Conservation (phyloP, 306 rosid species). For the Cotoneaster glaucophyllus region DNA sequence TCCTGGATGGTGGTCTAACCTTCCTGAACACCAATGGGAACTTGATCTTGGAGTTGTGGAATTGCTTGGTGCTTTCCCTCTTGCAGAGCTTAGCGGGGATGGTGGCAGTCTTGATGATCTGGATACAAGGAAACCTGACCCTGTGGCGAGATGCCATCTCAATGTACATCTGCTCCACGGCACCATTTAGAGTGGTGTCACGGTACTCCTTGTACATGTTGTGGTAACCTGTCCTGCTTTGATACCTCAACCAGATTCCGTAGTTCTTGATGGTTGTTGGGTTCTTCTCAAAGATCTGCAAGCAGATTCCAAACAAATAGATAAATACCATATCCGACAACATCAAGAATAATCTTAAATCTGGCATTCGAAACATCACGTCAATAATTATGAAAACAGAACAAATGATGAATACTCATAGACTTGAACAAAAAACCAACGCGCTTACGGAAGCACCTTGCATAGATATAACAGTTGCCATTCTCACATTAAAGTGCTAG, state of each 20-base stretch:
- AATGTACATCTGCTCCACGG: slow-evolving; percentile 66
- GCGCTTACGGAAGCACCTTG: not conserved
- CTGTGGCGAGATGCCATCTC: slow-evolving; percentile 96
- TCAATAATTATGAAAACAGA: not conserved
- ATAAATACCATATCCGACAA: not conserved
- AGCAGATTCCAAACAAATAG: not conserved
- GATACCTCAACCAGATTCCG: slow-evolving; percentile 84
- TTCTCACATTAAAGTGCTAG: not conserved
- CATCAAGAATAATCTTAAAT: not conserved
- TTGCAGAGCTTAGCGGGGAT: slow-evolving; percentile 82
- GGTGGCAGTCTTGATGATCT: slow-evolving; percentile 82
- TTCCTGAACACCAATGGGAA: slow-evolving; percentile 83
- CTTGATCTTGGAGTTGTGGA: slow-evolving; percentile 82
- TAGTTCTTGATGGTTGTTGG: slow-evolving; percentile 81
- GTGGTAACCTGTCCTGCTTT: slow-evolving; percentile 89
- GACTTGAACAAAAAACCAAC: too few relatives aligned
- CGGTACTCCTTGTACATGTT: slow-evolving; percentile 93
- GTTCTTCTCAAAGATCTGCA: slow-evolving; percentile 81
- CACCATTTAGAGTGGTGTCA: slow-evolving; percentile 83
- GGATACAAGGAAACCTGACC: slow-evolving; percentile 81
- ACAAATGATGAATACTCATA: not conserved
- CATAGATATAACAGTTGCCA: not conserved
- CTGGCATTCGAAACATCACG: not conserved
- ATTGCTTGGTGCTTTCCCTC: slow-evolving; percentile 85
- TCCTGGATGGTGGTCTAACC: slow-evolving; percentile 76